phyloP scores from a whole-genome alignment of 345 rosid genomes.

The Eucalyptus cloeziana region DNA sequence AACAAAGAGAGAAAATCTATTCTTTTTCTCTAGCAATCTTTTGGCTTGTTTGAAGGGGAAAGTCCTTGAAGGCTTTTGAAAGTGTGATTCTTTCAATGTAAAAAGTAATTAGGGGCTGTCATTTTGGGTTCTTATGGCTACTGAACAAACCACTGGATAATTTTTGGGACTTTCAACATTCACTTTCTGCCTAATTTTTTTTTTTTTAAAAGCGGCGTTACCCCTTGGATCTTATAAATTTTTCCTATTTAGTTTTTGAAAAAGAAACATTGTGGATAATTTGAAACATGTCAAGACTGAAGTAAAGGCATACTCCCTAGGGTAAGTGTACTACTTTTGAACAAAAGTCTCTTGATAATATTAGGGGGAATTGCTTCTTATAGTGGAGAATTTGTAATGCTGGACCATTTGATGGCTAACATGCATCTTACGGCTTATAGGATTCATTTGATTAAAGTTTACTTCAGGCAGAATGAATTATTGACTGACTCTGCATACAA shows the following conservation, averaged over 20 bases:
- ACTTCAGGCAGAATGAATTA: not conserved
- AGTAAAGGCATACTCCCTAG: not conserved
- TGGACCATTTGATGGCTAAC: not conserved
- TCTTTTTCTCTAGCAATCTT: not conserved
- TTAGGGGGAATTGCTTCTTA: not conserved
- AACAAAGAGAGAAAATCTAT: not conserved
- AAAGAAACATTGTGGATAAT: not conserved
- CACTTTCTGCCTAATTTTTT: not conserved
- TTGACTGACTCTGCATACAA: not conserved
- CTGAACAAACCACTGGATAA: not conserved
- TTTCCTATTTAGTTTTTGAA: not conserved
- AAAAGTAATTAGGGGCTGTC: not conserved
- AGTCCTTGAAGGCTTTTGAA: not conserved
- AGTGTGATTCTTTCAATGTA: not conserved
- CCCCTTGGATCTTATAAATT: not conserved
- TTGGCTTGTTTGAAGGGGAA: not conserved
- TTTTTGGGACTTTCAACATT: not conserved
- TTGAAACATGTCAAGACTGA: not conserved
- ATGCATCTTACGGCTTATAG: not conserved
- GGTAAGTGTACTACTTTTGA: not conserved
- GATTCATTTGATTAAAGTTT: not conserved
- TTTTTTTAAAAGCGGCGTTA: not conserved
- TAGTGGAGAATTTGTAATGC: not conserved
- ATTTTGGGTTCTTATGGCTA: not conserved
- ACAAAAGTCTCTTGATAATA: not conserved